These are phyloP conservation scores for Pachysandra terminalis DNA, from an alignment of 164 flowering plant genomes.

Conservation along the genomic window DNA sequence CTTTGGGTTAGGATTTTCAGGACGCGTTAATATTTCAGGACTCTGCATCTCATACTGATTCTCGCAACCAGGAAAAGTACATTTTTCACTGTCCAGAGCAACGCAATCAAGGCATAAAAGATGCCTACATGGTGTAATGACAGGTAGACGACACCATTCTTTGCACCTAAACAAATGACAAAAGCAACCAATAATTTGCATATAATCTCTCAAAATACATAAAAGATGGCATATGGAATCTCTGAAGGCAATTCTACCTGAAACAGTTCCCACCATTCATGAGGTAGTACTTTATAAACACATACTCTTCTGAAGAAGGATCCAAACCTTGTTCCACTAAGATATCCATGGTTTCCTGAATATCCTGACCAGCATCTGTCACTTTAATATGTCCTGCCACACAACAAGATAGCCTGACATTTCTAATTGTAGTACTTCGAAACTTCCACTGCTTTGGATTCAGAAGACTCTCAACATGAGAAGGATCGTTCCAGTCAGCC, in stretches of 20 bases:
- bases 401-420: constrained; percentile 92
- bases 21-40: constrained; percentile 83
- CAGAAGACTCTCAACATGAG: constrained; percentile 91
- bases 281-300: constrained; percentile 53
- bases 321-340: constrained; percentile 71
- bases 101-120: constrained; percentile 90
- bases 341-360: constrained; percentile 95
- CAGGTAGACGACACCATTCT: constrained; percentile 94
- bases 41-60: constrained; percentile 81
- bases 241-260: constrained; percentile 46
- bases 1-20: constrained; percentile 95
- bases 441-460: constrained; percentile 97
- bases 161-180: constrained; percentile 52
- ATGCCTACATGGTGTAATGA: constrained; percentile 95
- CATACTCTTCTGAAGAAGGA: constrained; percentile 65
- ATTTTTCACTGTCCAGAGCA: constrained; percentile 75
- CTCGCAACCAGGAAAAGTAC: constrained; percentile 83
- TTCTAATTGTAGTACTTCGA: constrained; percentile 67
- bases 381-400: constrained; percentile 97
- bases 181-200: constrained; percentile 9
- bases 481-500: constrained; percentile 99
- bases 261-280: constrained; percentile 70
- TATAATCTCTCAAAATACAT: constrained; percentile 2
- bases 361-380: constrained; percentile 79
- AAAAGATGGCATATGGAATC: constrained; percentile 2